Percentiles rank a stretch among this genome's conserved stretches.
These are phyloP conservation scores for Cadophora luteo-olivacea DNA, from an alignment of 2,329 filamentous ascomycete species.

Conservation along the genomic window DNA sequence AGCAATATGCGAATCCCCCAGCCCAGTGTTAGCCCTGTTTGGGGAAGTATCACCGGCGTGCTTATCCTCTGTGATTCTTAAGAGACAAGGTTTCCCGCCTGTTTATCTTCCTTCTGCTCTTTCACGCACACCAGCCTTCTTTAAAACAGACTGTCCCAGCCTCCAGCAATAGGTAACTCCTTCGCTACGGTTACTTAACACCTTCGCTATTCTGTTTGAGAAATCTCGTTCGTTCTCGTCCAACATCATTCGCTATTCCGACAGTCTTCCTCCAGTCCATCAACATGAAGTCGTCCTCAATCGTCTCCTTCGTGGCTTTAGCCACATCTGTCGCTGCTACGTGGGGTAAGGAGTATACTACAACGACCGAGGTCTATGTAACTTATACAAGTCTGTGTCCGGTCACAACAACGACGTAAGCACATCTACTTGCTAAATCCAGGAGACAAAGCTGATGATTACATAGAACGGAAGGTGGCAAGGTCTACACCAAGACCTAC, in stretches of 20 bases:
- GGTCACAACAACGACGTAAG: conserved; percentile 47
- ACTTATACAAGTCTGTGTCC: conserved; percentile 44
- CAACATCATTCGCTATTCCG: conserved; percentile 28
- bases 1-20: conserved; percentile 13
- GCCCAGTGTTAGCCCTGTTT: not conserved
- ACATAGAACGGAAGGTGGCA: conserved; percentile 44
- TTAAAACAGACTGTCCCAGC: conserved; percentile 28
- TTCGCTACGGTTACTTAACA: conserved; percentile 53
- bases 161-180: conserved; percentile 48
- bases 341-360: conserved; percentile 28
- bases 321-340: conserved; percentile 35
- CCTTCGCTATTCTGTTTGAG: conserved; percentile 33
- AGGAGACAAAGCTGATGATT: conserved; percentile 21
- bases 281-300: conserved; percentile 39
- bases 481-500: conserved; percentile 50
- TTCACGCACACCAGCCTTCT: conserved; percentile 39
- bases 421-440: not conserved
- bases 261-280: conserved; percentile 18
- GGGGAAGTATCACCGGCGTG: conserved; percentile 16
- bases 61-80: conserved; percentile 28
- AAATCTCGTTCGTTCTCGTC: conserved; percentile 22
- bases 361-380: conserved; percentile 34
- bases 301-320: conserved; percentile 39
- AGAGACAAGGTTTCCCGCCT: conserved; percentile 34
- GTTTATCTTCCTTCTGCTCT: conserved; percentile 28